A percentile compares a stretch with the other conserved stretches of the same genome.
phyloP scores from a whole-genome alignment of 495 filamentous ascomycete species.

The Clavariopsis aquatica region DNA sequence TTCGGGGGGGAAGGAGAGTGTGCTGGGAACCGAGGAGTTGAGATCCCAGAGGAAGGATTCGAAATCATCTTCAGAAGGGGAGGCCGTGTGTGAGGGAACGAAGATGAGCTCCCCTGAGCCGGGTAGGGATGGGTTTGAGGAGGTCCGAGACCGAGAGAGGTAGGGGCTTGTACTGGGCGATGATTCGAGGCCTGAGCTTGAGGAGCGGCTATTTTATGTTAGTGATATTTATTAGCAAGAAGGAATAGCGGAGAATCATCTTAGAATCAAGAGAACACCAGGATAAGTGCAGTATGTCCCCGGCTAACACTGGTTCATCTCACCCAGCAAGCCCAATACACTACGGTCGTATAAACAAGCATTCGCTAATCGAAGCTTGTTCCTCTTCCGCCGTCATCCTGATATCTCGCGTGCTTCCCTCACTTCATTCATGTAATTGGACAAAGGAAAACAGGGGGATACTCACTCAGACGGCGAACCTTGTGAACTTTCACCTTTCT shows the following conservation, averaged over 20 bases:
- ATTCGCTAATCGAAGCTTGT: constrained; percentile 1
- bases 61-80: constrained; percentile 14
- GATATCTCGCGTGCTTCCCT: not conserved
- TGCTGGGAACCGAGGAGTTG: constrained; percentile 20
- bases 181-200: constrained; percentile 14
- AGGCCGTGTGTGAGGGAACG: constrained; percentile 2
- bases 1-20: constrained; percentile 29
- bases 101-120: constrained; percentile 7
- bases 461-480: constrained; percentile 30
- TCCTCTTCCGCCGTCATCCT: not conserved
- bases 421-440: not conserved
- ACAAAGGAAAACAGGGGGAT: not conserved
- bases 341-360: not conserved
- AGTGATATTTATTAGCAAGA: not conserved
- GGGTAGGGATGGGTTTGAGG: not conserved
- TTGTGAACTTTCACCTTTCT: constrained; percentile 20
- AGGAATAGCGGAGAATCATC: not conserved
- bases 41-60: constrained; percentile 32
- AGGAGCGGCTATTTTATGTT: constrained; percentile 17
- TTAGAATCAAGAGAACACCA: not conserved
- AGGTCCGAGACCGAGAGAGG: constrained; percentile 2
- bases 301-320: not conserved
- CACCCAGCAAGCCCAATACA: not conserved
- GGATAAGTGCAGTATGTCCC: not conserved
- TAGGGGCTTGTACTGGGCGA: not conserved